A percentile compares a stretch with the other conserved stretches of the same genome.
Conservation (phyloP, 1,284 basidiomycete species). For the Ustilago nuda region DNA sequence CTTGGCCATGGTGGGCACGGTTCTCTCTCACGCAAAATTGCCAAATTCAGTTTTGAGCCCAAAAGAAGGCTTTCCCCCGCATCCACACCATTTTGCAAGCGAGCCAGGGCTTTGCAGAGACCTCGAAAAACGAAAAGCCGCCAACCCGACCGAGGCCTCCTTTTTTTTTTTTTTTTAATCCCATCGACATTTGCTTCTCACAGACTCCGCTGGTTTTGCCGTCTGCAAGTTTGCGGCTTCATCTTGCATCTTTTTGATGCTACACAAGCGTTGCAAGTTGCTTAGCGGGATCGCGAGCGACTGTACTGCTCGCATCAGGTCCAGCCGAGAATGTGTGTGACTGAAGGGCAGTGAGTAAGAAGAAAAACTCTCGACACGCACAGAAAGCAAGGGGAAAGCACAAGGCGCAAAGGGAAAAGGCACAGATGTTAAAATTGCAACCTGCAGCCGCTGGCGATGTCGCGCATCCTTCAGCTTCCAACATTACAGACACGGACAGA, state of each 20-base stretch:
- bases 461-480: slow-evolving; percentile 4
- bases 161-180: background rate
- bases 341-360: background rate
- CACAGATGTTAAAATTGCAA: slow-evolving; percentile 25
- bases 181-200: background rate
- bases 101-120: background rate
- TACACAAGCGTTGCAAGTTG: background rate
- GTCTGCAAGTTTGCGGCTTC: background rate
- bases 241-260: background rate
- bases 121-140: background rate
- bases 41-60: slow-evolving; percentile 12
- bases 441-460: slow-evolving; percentile 12
- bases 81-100: slow-evolving; percentile 1
- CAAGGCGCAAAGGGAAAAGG: background rate
- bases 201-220: slow-evolving; percentile 1
- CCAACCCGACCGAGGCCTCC: slow-evolving; percentile 2
- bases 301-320: slow-evolving; percentile 11
- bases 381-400: background rate
- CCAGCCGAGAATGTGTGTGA: background rate
- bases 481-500: background rate
- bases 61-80: slow-evolving; percentile 10
- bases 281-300: slow-evolving; percentile 5
- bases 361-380: background rate
- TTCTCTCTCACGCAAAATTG: background rate
- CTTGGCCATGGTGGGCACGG: slow-evolving; percentile 10